These are phyloP conservation scores for Pyrrhoderma noxium DNA, from an alignment of 1,284 basidiomycete species.

Conservation along the genomic window DNA sequence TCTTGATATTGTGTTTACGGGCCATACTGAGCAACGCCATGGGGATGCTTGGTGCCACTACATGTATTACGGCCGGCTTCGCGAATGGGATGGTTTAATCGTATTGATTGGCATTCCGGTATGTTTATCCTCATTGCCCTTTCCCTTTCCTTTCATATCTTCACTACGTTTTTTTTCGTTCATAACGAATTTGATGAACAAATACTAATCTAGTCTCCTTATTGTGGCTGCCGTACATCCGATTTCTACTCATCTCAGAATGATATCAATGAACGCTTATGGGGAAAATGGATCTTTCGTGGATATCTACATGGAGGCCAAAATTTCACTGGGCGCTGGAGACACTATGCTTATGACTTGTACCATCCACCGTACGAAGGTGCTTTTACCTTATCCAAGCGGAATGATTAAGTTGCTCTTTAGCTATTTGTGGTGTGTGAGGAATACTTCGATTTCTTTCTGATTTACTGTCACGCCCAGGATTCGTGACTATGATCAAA, in stretches of 20 bases:
- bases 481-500: no score
- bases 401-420: not conserved
- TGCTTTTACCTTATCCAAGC: constrained; percentile 16
- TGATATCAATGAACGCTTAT: constrained; percentile 19
- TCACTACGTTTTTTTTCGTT: constrained; percentile 3
- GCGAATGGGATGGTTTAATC: constrained; percentile 61
- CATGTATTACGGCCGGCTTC: constrained; percentile 55
- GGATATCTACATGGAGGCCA: constrained; percentile 59
- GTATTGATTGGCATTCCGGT: constrained; percentile 49
- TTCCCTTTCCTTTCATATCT: not conserved
- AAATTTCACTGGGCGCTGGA: constrained; percentile 67
- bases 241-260: constrained; percentile 2
- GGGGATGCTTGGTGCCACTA: constrained; percentile 54
- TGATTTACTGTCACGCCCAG: no score
- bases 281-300: constrained; percentile 50
- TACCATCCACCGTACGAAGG: constrained; percentile 14
- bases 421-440: no score
- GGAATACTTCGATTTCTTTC: not conserved
- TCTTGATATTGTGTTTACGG: constrained; percentile 50
- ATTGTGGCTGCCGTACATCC: not conserved
- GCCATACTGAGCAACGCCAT: constrained; percentile 51
- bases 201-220: not conserved
- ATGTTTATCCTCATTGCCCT: constrained; percentile 10
- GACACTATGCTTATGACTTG: constrained; percentile 25
- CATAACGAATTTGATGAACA: constrained; percentile 1